Evolutionary conservation across 495 filamentous ascomycete species (phyloP).

Genomic region (Penicillium cosmopolitanum): DNA sequence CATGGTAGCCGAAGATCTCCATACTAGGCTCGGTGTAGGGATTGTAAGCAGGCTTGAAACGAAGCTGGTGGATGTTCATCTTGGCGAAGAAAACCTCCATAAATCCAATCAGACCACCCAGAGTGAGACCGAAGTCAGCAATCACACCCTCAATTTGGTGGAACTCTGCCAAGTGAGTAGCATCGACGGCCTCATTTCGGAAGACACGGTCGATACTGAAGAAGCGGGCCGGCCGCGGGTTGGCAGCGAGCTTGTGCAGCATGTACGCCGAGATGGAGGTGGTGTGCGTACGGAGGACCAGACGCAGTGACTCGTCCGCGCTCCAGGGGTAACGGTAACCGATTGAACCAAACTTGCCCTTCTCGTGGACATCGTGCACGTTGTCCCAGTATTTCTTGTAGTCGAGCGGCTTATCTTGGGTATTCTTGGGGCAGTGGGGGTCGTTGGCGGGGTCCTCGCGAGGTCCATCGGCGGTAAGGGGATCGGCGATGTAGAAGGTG

Average conservation of each 20-base stretch:
- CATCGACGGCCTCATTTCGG: conserved; percentile 93
- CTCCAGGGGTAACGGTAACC: conserved; percentile 95
- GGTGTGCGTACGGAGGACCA: conserved; percentile 95
- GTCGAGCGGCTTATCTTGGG: conserved; percentile 57
- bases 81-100: conserved; percentile 95
- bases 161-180: conserved; percentile 96
- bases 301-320: conserved; percentile 80
- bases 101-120: conserved; percentile 94
- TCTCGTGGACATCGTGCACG: conserved; percentile 77
- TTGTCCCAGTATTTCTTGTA: conserved; percentile 88
- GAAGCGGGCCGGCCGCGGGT: conserved; percentile 82
- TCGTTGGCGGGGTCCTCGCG: conserved; percentile 64
- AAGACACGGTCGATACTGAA: conserved; percentile 99
- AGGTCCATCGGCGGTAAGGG: conserved; percentile 73
- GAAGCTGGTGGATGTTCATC: conserved; percentile 86
- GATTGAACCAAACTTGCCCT: conserved; percentile 88
- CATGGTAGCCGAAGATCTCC: conserved; percentile 95
- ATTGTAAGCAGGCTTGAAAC: conserved; percentile 98
- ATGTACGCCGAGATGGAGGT: conserved; percentile 87
- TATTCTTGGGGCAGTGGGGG: conserved; percentile 40
- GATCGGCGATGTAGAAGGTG: conserved; percentile 97
- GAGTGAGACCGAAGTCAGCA: conserved; percentile 87
- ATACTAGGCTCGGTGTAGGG: conserved; percentile 97
- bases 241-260: conserved; percentile 83
- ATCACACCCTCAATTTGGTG: conserved; percentile 99